These are phyloP conservation scores for Yarrowia sp. DNA, from an alignment of 805 yeast species.

Conservation along the genomic window DNA sequence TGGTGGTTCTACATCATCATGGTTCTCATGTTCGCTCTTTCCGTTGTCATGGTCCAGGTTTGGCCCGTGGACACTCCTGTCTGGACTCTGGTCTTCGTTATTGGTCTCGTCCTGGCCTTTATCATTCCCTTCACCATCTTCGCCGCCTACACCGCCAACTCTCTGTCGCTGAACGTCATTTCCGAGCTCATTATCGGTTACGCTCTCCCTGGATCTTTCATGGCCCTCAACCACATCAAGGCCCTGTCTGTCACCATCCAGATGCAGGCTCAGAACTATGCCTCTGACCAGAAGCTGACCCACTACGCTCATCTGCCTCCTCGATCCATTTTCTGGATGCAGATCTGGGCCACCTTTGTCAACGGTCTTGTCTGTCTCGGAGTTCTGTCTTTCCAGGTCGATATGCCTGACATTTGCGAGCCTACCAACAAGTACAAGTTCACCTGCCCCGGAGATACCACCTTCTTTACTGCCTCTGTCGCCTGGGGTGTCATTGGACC, in stretches of 20 bases:
- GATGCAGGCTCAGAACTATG: conserved; percentile 59
- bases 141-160: conserved; percentile 57
- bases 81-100: conserved; percentile 60
- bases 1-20: conserved; percentile 53
- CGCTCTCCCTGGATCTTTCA: conserved; percentile 59
- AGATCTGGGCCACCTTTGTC: conserved; percentile 46
- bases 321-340: conserved; percentile 51
- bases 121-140: conserved; percentile 62
- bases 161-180: conserved; percentile 58
- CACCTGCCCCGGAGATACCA: conserved; percentile 41
- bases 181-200: conserved; percentile 65
- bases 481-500: conserved; percentile 51
- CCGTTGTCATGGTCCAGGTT: conserved; percentile 44
- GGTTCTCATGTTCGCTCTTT: conserved; percentile 45
- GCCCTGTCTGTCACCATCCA: conserved; percentile 47
- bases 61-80: conserved; percentile 53
- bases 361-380: conserved; percentile 38
- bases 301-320: conserved; percentile 63
- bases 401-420: conserved; percentile 37
- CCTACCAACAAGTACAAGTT: conserved; percentile 35
- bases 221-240: conserved; percentile 52
- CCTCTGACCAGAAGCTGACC: conserved; percentile 57
- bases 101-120: conserved; percentile 55
- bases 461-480: conserved; percentile 52
- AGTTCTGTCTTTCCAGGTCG: conserved; percentile 39